Percentiles rank a stretch among this genome's conserved stretches.
Evolutionary conservation across 345 rosid species (phyloP).

Genomic region (Trapa bicornis): DNA sequence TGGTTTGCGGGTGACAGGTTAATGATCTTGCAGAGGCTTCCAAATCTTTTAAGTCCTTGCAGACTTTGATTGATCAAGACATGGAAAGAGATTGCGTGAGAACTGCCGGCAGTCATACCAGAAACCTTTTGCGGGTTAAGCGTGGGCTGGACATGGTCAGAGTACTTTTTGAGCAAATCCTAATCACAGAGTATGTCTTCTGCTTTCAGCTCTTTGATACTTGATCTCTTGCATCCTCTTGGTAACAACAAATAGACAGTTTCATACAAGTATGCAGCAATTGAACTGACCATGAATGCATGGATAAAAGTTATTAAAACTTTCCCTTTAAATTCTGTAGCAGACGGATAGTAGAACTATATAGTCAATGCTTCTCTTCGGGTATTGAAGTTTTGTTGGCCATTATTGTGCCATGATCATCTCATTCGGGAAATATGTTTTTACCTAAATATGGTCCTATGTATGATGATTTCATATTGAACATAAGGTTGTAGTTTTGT

Average conservation of each 20-base stretch:
- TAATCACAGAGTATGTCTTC: conserved; percentile 48
- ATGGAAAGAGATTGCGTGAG: conserved; percentile 35
- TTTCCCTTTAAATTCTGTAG: not conserved
- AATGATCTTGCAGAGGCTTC: conserved; percentile 65
- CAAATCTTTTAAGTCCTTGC: conserved; percentile 42
- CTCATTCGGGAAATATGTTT: not conserved
- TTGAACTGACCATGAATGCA: not conserved
- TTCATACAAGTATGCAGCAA: not conserved
- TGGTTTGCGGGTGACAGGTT: conserved; percentile 29
- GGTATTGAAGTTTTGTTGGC: not conserved
- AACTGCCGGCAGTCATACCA: conserved; percentile 75
- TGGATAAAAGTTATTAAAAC: not conserved
- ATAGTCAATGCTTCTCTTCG: not conserved
- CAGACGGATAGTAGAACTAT: not conserved
- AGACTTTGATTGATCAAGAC: conserved; percentile 51
- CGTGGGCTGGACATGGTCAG: conserved; percentile 94
- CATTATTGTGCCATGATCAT: not conserved
- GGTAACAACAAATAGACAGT: not conserved
- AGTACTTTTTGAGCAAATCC: conserved; percentile 68
- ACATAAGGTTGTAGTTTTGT: not conserved
- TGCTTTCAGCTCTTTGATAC: not conserved
- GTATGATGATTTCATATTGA: not conserved
- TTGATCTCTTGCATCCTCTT: not conserved
- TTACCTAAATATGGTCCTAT: not conserved
- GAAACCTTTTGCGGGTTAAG: conserved; percentile 86